Evolutionary conservation across 2,329 filamentous ascomycete genomes (phyloP).

Genomic region (Neurospora sp.): DNA sequence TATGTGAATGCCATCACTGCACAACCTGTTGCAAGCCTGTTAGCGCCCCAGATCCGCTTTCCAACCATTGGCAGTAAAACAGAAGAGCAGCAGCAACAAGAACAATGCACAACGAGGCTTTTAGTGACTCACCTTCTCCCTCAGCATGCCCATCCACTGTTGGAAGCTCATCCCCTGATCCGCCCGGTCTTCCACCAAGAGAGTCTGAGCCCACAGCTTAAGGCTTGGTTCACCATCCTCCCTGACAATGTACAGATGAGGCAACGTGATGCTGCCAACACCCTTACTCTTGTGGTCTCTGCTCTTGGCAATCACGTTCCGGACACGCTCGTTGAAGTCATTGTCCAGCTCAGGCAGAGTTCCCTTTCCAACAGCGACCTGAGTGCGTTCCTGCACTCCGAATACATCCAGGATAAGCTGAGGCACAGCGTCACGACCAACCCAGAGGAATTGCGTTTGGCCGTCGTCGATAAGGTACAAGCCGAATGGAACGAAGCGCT

Average conservation of each 20-base stretch:
- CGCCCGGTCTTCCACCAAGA: conserved; percentile 88
- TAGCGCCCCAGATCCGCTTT: background rate
- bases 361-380: conserved; percentile 85
- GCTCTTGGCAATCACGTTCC: conserved; percentile 86
- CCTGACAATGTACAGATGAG: conserved; percentile 84
- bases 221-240: conserved; percentile 94
- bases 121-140: conserved; percentile 69
- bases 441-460: conserved; percentile 95
- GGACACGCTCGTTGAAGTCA: conserved; percentile 91
- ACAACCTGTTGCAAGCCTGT: background rate
- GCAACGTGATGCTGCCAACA: conserved; percentile 85
- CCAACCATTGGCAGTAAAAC: background rate
- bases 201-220: conserved; percentile 92
- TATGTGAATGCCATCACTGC: background rate
- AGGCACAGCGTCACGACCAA: conserved; percentile 84
- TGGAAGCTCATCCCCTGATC: conserved; percentile 88
- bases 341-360: conserved; percentile 80
- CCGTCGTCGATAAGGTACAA: conserved; percentile 95
- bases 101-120: background rate
- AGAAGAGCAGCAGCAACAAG: background rate
- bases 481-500: conserved; percentile 78
- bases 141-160: conserved; percentile 84
- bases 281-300: conserved; percentile 77
- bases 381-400: conserved; percentile 70
- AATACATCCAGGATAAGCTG: conserved; percentile 87